Conservation (phyloP, 2,329 filamentous ascomycete genomes). For the Aureobasidium leucospermi region DNA sequence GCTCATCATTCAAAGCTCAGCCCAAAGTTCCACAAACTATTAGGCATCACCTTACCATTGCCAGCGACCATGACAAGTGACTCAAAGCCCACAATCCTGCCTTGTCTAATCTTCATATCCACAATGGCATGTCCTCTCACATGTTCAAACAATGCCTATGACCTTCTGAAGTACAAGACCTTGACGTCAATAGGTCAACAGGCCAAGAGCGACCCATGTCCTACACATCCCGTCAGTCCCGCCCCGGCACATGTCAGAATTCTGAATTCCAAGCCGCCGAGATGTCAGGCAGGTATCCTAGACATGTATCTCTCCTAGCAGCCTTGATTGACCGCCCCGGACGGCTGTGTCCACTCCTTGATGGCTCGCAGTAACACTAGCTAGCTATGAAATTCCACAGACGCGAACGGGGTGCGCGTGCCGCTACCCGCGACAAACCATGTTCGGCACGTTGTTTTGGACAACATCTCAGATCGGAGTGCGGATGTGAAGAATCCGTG, state of each 20-base stretch:
- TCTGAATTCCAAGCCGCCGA: neutral
- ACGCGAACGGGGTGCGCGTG: neutral
- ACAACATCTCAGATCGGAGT: constrained; percentile 3
- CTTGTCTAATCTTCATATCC: neutral
- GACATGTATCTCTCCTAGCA: neutral
- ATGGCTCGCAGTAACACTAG: neutral
- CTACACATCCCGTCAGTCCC: neutral
- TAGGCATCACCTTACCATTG: neutral
- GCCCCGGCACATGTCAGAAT: constrained; percentile 6
- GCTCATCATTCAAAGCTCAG: neutral
- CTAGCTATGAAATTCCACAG: neutral
- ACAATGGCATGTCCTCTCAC: neutral
- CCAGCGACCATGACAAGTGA: neutral
- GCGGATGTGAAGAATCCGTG: neutral
- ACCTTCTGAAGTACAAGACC: neutral
- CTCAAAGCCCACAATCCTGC: neutral
- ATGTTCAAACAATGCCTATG: neutral
- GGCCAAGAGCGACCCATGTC: neutral
- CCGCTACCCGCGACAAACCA: constrained; percentile 4
- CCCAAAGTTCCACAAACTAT: neutral
- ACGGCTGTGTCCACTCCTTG: neutral
- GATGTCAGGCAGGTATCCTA: constrained; percentile 4
- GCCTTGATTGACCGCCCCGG: constrained; percentile 3
- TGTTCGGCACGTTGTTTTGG: neutral
- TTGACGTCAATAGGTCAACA: constrained; percentile 1